Conservation (phyloP, 2,329 filamentous ascomycete genomes). For the Hymenoscyphus fraxineus region DNA sequence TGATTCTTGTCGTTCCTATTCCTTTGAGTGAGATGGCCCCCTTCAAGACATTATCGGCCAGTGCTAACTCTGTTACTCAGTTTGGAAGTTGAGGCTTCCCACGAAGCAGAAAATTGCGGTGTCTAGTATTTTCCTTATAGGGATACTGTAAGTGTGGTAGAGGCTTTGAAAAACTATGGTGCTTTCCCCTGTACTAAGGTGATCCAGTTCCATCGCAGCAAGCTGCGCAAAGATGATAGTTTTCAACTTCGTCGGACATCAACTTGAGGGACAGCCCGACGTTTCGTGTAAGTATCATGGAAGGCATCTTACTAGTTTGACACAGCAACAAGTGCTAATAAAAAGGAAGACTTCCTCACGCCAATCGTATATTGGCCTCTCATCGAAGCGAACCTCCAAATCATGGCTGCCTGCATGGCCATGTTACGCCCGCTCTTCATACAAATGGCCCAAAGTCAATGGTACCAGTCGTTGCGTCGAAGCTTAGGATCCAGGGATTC, state of each 20-base stretch:
- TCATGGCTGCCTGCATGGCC: conserved; percentile 40
- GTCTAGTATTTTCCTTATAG: conserved; percentile 3
- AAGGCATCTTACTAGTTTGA: not conserved
- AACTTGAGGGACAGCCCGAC: not conserved
- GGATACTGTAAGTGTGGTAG: not conserved
- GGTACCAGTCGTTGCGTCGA: not conserved
- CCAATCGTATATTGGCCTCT: conserved; percentile 36
- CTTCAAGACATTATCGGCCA: not conserved
- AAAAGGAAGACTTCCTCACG: not conserved
- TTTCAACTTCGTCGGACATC: conserved; percentile 4
- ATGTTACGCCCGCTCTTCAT: conserved; percentile 39
- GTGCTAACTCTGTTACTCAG: not conserved
- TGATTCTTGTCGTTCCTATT: conserved; percentile 5
- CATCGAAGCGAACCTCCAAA: conserved; percentile 41
- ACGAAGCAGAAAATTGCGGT: conserved; percentile 4
- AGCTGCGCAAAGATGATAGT: conserved; percentile 8
- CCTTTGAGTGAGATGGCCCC: not conserved
- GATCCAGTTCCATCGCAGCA: not conserved
- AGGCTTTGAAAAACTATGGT: too few relatives aligned
- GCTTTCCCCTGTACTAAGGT: not conserved
- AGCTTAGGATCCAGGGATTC: not conserved
- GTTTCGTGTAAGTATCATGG: not conserved
- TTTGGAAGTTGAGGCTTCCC: conserved; percentile 1
- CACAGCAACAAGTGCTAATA: too few relatives aligned
- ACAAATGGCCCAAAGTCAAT: not conserved